Evolutionary conservation across 805 yeast genomes (phyloP), one percentile per base, ranked within the genome.

Genomic region (Cyberlindnera samutprakarnensis): DNA sequence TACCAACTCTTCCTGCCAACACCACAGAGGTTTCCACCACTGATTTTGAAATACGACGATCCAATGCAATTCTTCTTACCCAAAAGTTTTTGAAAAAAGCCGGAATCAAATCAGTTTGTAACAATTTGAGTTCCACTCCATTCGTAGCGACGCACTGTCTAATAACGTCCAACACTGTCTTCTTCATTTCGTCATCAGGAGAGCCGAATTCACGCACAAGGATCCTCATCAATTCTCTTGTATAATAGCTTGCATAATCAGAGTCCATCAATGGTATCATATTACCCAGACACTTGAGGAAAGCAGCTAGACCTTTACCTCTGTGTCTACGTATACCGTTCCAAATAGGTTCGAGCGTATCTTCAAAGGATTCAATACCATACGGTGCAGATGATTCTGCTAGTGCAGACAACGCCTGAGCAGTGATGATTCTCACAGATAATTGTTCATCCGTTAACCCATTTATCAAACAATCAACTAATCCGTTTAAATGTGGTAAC

Each of bases 121-220:
- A 49, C 39, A 70, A 74, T 17, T 55, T 56, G 5, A 66, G 56
- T 10, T 76, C 66, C 11, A 84, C 64, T 10, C 74, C 73, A 10
- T 71, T 76, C 2, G 82, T 64, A 2, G 71, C 56, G 11, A 85
- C 74, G 44, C 92, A 73, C 38, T 71, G 77, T 33, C 70, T 78
- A 19, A 88, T 59, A 7, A 84, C 83, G 19, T 67, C 61, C 37
- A 92, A 54, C 3, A 88, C 80, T 0, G 87, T 70, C 37, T 70
- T 70, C 46, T 74, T 75, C 90, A 88, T 82, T 30, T 87, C 95
- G 39, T 83, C 94, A 49, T 86, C 95, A 0, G 92, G 87, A 1
- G 94, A 73, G 22, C 62, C 54, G 45, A 86, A 83, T 54, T 88
- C 94, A 33, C 92, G 62, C 3, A 73, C 47, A 5, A 87, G 60